Percentiles rank a stretch among this genome's conserved stretches.
Evolutionary conservation across 1,139 yeast genomes (phyloP).

Genomic region (Meyerozyma carpophila): DNA sequence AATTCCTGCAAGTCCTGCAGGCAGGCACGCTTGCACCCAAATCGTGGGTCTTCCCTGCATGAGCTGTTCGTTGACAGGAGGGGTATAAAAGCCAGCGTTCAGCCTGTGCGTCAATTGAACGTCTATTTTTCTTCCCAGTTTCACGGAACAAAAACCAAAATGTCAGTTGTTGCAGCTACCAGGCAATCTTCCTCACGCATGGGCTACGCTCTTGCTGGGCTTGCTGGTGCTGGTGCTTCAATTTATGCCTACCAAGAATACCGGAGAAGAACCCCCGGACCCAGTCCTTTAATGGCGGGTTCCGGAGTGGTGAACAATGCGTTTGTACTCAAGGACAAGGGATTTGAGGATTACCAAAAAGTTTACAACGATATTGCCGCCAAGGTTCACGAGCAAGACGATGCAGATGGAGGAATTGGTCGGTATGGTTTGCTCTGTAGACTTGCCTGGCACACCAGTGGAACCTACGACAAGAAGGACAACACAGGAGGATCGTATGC

Average conservation of each 20-base stretch:
- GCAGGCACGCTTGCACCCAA: not conserved
- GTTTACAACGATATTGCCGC: conserved; percentile 77
- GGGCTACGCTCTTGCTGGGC: conserved; percentile 1
- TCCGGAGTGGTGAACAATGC: conserved; percentile 20
- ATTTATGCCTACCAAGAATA: not conserved
- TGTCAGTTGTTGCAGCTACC: not conserved
- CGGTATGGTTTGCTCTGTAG: conserved; percentile 58
- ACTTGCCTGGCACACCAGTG: conserved; percentile 74
- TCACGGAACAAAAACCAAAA: not conserved
- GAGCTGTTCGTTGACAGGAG: not conserved
- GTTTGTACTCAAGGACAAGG: conserved; percentile 18
- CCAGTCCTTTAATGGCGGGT: conserved; percentile 13
- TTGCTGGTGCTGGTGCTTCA: not conserved
- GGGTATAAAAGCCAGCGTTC: not conserved
- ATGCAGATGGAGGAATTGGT: conserved; percentile 67
- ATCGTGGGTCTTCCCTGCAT: not conserved
- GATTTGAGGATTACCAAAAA: conserved; percentile 58
- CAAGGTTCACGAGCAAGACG: conserved; percentile 71
- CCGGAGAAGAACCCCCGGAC: not conserved
- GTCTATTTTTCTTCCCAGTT: not conserved
- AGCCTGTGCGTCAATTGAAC: not conserved
- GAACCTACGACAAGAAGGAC: conserved; percentile 57
- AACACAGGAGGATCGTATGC: conserved; percentile 74
- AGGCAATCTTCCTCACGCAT: not conserved
- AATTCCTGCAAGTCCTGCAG: not conserved